Evolutionary conservation across 345 rosid species (phyloP).

Genomic region (Salix suchowensis): DNA sequence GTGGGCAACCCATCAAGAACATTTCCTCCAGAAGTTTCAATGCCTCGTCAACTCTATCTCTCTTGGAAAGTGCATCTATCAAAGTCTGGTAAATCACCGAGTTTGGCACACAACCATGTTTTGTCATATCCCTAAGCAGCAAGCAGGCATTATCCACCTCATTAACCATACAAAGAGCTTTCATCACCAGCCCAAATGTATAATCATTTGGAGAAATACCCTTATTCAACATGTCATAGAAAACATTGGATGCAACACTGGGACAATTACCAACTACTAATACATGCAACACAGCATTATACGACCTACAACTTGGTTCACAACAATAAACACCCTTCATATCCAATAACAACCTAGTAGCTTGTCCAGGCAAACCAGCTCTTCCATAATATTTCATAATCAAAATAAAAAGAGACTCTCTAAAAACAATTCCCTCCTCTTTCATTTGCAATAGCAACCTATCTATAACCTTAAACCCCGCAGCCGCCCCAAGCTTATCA

Average conservation of each 20-base stretch:
- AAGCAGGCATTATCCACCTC: constrained; percentile 71
- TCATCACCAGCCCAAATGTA: constrained; percentile 71
- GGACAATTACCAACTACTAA: constrained; percentile 54
- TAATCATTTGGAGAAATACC: constrained; percentile 61
- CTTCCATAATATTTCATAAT: constrained; percentile 66
- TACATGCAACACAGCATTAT: constrained; percentile 63
- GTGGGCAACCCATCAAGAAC: constrained; percentile 75
- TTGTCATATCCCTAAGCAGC: constrained; percentile 72
- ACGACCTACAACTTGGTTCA: constrained; percentile 62
- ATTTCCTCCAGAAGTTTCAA: constrained; percentile 71
- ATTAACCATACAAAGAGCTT: constrained; percentile 62
- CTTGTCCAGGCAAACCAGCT: constrained; percentile 74
- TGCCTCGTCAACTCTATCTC: constrained; percentile 61
- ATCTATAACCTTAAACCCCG: constrained; percentile 61
- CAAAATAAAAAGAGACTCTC: constrained; percentile 63
- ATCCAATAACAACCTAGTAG: constrained; percentile 69
- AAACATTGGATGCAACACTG: constrained; percentile 63
- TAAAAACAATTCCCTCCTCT: constrained; percentile 60
- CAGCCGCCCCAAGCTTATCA: constrained; percentile 59
- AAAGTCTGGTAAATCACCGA: constrained; percentile 70
- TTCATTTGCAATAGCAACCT: constrained; percentile 64
- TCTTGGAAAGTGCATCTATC: constrained; percentile 65
- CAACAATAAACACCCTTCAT: constrained; percentile 58
- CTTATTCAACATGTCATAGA: constrained; percentile 72
- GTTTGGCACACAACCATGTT: constrained; percentile 81